Conservation (phyloP, 345 rosid genomes). For the Eucalyptus sp. region DNA sequence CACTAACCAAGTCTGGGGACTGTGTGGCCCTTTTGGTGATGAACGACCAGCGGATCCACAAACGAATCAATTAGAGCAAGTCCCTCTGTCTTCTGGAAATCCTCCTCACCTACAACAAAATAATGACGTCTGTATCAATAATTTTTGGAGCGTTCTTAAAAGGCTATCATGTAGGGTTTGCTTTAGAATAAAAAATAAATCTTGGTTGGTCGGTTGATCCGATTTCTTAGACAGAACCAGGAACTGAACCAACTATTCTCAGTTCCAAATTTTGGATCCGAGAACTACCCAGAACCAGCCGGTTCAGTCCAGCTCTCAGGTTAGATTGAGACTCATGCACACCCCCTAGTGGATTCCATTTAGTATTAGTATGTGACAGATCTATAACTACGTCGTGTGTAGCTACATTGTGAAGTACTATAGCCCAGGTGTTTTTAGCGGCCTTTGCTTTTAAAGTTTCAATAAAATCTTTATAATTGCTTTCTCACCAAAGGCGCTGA, state of each 20-base stretch:
- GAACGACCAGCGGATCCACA: constrained; percentile 14
- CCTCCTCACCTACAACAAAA: not conserved
- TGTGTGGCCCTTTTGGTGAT: constrained; percentile 8
- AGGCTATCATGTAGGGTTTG: not conserved
- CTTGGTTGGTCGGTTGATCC: fast-evolving
- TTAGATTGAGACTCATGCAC: not conserved
- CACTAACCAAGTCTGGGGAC: not conserved
- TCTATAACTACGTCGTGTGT: fast-evolving
- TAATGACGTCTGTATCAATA: not conserved
- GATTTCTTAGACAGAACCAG: fast-evolving
- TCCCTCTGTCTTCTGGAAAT: constrained; percentile 3
- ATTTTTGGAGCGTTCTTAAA: not conserved
- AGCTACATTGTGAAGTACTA: fast-evolving
- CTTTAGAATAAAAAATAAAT: too few species aligned
- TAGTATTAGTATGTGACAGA: fast-evolving
- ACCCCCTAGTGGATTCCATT: not conserved
- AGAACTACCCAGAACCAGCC: fast-evolving
- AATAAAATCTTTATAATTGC: not conserved
- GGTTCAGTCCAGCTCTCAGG: fast-evolving
- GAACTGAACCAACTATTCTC: fast-evolving
- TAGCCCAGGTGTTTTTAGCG: not conserved
- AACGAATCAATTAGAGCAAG: not conserved
- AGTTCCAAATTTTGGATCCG: fast-evolving
- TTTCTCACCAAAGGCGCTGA: not conserved
- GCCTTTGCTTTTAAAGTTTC: not conserved